Conservation (phyloP, 495 filamentous ascomycete species). For the Glarea lozoyensis region DNA sequence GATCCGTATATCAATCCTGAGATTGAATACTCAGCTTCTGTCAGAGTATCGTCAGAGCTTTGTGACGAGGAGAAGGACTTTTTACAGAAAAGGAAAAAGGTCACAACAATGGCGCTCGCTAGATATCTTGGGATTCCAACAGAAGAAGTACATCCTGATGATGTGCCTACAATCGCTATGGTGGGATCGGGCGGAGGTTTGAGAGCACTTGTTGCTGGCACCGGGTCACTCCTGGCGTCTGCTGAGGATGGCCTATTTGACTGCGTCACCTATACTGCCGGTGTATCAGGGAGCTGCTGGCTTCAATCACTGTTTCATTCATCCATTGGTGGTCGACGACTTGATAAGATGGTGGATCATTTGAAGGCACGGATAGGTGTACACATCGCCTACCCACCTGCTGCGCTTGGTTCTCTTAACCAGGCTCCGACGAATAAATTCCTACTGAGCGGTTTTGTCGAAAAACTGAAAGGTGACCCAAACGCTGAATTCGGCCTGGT, state of each 20-base stretch:
- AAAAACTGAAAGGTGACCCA: slow-evolving; percentile 78
- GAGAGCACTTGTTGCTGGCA: slow-evolving; percentile 79
- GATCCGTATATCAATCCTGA: slow-evolving; percentile 79
- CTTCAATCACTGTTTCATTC: slow-evolving; percentile 84
- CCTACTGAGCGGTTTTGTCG: slow-evolving; percentile 77
- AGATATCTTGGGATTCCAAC: slow-evolving; percentile 71
- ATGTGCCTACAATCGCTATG: slow-evolving; percentile 86
- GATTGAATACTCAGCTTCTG: slow-evolving; percentile 66
- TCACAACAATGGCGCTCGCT: slow-evolving; percentile 63
- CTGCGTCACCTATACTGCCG: slow-evolving; percentile 88
- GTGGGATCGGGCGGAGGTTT: slow-evolving; percentile 90
- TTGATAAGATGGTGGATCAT: slow-evolving; percentile 66
- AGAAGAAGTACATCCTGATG: slow-evolving; percentile 77
- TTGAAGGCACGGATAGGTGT: slow-evolving; percentile 74
- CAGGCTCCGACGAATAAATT: slow-evolving; percentile 87
- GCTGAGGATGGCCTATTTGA: slow-evolving; percentile 83
- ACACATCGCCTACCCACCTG: slow-evolving; percentile 87
- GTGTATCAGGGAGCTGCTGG: slow-evolving; percentile 95
- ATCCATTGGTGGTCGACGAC: slow-evolving; percentile 56
- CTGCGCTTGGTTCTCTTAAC: slow-evolving; percentile 65
- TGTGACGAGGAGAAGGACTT: slow-evolving; percentile 78
- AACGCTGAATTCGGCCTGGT: slow-evolving; percentile 81
- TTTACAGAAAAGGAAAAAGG: slow-evolving; percentile 49
- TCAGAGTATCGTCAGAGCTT: slow-evolving; percentile 73
- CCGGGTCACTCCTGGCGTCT: slow-evolving; percentile 72